A percentile compares a stretch with the other conserved stretches of the same genome.
phyloP scores from a whole-genome alignment of 208 protist genomes.

The Angomonas deanei region DNA sequence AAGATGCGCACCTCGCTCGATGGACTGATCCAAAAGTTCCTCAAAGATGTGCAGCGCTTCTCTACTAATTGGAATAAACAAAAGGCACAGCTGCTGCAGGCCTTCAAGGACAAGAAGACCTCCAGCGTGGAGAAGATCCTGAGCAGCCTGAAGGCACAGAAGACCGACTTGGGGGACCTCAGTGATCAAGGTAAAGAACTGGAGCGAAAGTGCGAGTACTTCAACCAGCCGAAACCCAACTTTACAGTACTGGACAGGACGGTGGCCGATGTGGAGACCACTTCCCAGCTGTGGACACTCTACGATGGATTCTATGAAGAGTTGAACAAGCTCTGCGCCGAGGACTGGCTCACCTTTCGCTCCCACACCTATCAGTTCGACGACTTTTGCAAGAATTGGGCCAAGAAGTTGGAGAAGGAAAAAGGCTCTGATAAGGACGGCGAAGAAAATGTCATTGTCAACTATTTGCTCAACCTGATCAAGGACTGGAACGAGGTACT shows the following conservation, averaged over 20 bases:
- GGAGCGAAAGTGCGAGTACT: slow-evolving; percentile 88
- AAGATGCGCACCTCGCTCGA: slow-evolving; percentile 87
- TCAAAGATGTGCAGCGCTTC: slow-evolving; percentile 89
- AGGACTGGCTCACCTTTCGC: slow-evolving; percentile 96
- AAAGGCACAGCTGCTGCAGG: slow-evolving; percentile 64
- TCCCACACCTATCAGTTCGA: slow-evolving; percentile 90
- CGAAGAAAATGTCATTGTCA: slow-evolving; percentile 37
- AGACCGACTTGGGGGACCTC: slow-evolving; percentile 80
- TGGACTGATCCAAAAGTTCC: slow-evolving; percentile 79
- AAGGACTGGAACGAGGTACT: slow-evolving; percentile 56
- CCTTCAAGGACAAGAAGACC: slow-evolving; percentile 59
- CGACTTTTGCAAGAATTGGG: slow-evolving; percentile 92
- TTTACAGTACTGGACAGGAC: slow-evolving; percentile 61
- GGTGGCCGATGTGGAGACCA: slow-evolving; percentile 55
- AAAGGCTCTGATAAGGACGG: slow-evolving; percentile 3
- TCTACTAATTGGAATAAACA: slow-evolving; percentile 82
- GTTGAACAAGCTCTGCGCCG: slow-evolving; percentile 62
- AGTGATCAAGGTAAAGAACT: slow-evolving; percentile 56
- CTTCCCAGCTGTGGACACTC: slow-evolving; percentile 68
- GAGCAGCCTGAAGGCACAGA: slow-evolving; percentile 66
- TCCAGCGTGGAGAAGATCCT: slow-evolving; percentile 50
- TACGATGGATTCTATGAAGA: slow-evolving; percentile 82
- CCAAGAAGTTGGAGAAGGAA: slow-evolving; percentile 26
- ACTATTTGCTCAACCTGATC: slow-evolving; percentile 71
- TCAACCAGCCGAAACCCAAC: slow-evolving; percentile 77